phyloP scores from a whole-genome alignment of 305 asterid genomes.

The Rubia balearica region DNA sequence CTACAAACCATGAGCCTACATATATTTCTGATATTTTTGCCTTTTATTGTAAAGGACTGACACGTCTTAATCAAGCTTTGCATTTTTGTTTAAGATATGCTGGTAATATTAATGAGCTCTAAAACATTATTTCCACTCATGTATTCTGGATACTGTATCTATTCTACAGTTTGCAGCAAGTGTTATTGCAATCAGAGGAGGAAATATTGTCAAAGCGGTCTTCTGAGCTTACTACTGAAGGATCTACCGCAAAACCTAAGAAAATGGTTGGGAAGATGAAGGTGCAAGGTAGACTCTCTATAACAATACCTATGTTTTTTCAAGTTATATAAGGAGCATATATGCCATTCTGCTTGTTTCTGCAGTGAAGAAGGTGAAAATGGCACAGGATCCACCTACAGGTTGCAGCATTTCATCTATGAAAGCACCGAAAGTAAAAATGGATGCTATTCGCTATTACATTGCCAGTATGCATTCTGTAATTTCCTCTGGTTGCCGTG shows the following conservation, averaged over 20 bases:
- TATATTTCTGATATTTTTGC: neutral
- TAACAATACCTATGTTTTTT: constrained; percentile 1
- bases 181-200: constrained; percentile 45
- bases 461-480: constrained; percentile 26
- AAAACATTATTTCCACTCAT: neutral
- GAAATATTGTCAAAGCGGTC: constrained; percentile 40
- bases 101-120: neutral
- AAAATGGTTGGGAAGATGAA: constrained; percentile 55
- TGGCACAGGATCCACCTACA: constrained; percentile 38
- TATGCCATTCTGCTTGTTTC: constrained; percentile 10
- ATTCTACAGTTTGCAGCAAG: constrained; percentile 40
- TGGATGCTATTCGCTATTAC: constrained; percentile 29
- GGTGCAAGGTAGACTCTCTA: constrained; percentile 36
- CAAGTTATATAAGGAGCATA: constrained; percentile 1
- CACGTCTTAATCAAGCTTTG: neutral
- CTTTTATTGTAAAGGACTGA: neutral
- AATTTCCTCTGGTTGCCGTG: constrained; percentile 39
- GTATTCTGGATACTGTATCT: constrained; percentile 5
- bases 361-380: constrained; percentile 47
- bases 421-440: constrained; percentile 37
- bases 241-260: constrained; percentile 39
- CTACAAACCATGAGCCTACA: neutral
- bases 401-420: constrained; percentile 38
- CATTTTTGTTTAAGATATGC: neutral
- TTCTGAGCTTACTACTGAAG: constrained; percentile 33